Conservation (phyloP, 2,329 filamentous ascomycete species). For the Tothia fuscella region DNA sequence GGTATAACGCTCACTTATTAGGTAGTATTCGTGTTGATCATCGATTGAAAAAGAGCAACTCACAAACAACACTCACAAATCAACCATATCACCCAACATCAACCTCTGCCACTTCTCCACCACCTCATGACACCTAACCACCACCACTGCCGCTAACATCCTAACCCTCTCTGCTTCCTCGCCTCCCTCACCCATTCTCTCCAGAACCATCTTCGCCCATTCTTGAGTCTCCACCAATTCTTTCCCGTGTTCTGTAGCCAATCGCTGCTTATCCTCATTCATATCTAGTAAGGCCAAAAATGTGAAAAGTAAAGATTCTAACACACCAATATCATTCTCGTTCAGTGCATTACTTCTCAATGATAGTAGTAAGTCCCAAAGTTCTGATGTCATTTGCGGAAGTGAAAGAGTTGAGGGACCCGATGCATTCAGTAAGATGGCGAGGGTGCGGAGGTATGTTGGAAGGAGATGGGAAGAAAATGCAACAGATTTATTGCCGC, state of each 20-base stretch:
- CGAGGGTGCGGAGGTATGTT: conserved; percentile 75
- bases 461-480: conserved; percentile 65
- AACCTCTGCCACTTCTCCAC: conserved; percentile 70
- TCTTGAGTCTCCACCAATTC: conserved; percentile 77
- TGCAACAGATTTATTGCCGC: conserved; percentile 44
- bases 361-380: conserved; percentile 70
- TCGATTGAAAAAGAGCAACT: neutral
- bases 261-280: conserved; percentile 57
- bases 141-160: conserved; percentile 62
- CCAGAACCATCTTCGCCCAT: conserved; percentile 73
- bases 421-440: conserved; percentile 68
- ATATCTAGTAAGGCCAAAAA: conserved; percentile 73
- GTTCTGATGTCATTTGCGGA: conserved; percentile 68
- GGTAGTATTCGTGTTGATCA: neutral
- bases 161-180: conserved; percentile 69
- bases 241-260: conserved; percentile 63
- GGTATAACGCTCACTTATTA: neutral
- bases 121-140: conserved; percentile 68
- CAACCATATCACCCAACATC: conserved; percentile 57
- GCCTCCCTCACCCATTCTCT: conserved; percentile 32
- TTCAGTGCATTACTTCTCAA: conserved; percentile 40
- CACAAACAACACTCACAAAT: conserved; percentile 20
- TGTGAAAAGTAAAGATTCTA: conserved; percentile 65
- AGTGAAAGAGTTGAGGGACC: conserved; percentile 68
- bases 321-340: conserved; percentile 51